Evolutionary conservation across 139 green algal species (phyloP).

Genomic region (Bryopsis sp.): DNA sequence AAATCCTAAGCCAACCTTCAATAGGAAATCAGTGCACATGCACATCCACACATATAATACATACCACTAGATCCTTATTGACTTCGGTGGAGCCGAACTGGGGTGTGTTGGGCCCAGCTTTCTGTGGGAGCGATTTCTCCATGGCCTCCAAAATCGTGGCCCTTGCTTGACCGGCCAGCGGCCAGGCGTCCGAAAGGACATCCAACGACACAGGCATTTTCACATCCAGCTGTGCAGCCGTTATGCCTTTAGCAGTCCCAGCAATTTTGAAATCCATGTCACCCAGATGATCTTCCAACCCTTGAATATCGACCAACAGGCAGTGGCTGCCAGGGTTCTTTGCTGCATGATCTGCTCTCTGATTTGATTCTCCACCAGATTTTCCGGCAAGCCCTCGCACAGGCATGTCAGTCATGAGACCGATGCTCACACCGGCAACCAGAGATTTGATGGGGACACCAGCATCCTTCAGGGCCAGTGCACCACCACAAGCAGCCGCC

Average conservation of each 20-base stretch:
- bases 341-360: neutral
- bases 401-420: constrained; percentile 22
- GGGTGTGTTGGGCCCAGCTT: neutral
- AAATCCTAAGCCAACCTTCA: neutral
- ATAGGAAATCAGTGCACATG: neutral
- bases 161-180: neutral
- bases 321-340: neutral
- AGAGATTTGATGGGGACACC: constrained; percentile 39
- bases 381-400: neutral
- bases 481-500: constrained; percentile 43
- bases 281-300: constrained; percentile 46
- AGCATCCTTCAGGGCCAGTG: constrained; percentile 43
- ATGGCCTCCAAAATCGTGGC: neutral
- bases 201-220: constrained; percentile 49
- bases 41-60: neutral
- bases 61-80: neutral
- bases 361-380: neutral
- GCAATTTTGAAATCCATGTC: constrained; percentile 66
- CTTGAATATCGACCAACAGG: constrained; percentile 36
- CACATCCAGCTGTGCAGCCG: constrained; percentile 51
- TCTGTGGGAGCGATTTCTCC: neutral
- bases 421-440: constrained; percentile 45
- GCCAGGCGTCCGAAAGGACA: constrained; percentile 30
- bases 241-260: constrained; percentile 46
- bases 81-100: neutral